phyloP scores from a whole-genome alignment of 257 asterid genomes.

The Solanum appendiculatum region DNA sequence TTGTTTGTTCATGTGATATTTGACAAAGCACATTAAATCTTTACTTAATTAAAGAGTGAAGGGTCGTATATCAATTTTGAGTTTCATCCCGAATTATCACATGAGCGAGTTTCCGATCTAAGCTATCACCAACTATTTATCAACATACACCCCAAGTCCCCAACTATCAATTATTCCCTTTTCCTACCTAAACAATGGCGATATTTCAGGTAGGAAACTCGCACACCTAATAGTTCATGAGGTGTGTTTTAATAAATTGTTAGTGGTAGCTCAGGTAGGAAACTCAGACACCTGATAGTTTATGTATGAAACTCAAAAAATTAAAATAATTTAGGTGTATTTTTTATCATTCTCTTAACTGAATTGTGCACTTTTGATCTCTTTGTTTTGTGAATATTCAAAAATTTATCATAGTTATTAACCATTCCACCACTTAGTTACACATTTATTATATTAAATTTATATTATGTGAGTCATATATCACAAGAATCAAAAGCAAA shows the following conservation, averaged over 20 bases:
- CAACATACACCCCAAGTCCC: neutral
- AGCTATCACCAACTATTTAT: neutral
- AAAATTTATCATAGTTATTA: neutral
- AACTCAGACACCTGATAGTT: neutral
- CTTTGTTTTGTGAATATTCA: neutral
- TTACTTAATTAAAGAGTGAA: neutral
- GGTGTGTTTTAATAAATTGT: neutral
- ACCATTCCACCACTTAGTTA: neutral
- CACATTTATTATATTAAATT: neutral
- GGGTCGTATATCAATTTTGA: no score
- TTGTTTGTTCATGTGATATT: neutral
- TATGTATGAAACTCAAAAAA: neutral
- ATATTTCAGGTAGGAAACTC: neutral
- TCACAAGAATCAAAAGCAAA: neutral
- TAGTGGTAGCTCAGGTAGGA: fast-evolving
- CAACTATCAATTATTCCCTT: neutral
- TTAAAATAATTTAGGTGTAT: fast-evolving
- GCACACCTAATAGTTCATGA: neutral
- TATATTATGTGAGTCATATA: neutral
- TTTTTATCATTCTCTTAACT: neutral
- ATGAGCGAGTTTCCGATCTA: neutral
- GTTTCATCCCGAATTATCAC: neutral
- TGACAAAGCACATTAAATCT: neutral
- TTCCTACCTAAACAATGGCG: neutral
- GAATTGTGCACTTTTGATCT: neutral